A percentile compares a stretch with the other conserved stretches of the same genome.
Conservation (phyloP, 495 filamentous ascomycete species). For the Margaritispora aquatica region DNA sequence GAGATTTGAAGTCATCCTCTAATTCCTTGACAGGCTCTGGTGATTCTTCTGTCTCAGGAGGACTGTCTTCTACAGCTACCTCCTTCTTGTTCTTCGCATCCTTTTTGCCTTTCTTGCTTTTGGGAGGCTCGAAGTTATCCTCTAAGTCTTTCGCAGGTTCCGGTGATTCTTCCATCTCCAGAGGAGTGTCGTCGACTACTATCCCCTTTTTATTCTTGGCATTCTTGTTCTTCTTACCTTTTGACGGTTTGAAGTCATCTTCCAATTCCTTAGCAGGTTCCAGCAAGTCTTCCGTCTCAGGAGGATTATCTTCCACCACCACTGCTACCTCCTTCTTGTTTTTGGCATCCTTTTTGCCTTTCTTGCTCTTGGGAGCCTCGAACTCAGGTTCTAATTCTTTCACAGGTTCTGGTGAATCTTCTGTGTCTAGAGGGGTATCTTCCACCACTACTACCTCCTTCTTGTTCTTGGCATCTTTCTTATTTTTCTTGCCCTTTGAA, state of each 20-base stretch:
- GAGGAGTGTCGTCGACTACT: background rate
- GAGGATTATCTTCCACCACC: background rate
- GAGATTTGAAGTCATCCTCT: background rate
- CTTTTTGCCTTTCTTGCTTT: background rate
- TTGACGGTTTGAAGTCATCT: background rate
- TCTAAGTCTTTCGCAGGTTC: background rate
- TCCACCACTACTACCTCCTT: background rate
- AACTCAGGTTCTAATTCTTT: slow-evolving; percentile 2
- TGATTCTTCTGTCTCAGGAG: background rate
- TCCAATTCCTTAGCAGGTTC: background rate
- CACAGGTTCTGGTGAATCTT: background rate
- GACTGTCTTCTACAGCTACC: background rate
- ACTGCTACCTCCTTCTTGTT: slow-evolving; percentile 14
- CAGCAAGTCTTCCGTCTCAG: background rate
- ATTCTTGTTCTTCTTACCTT: background rate
- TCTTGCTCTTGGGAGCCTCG: background rate
- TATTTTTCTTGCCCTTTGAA: background rate
- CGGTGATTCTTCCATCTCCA: background rate
- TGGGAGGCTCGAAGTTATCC: background rate
- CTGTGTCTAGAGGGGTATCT: background rate
- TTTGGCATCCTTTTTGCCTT: slow-evolving; percentile 2
- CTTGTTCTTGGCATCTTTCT: background rate
- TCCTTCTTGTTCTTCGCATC: slow-evolving; percentile 16
- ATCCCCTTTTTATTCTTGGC: background rate
- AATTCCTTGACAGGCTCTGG: background rate